These are phyloP conservation scores for Dictyostelium brefeldianum DNA, from an alignment of 78 protist species.

Conservation along the genomic window DNA sequence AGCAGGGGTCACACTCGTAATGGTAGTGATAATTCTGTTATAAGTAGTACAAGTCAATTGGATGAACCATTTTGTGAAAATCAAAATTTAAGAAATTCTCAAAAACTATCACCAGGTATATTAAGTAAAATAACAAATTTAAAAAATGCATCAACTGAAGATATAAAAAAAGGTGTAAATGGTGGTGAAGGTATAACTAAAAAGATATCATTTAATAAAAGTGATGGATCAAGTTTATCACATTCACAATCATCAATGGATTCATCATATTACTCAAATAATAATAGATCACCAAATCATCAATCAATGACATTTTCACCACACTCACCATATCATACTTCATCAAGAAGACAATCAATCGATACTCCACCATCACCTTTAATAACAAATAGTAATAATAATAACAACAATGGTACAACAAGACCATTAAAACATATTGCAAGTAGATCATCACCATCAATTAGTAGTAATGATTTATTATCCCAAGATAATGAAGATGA, in stretches of 20 bases:
- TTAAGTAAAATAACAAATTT: background rate
- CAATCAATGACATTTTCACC: background rate
- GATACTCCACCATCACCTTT: background rate
- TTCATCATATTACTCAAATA: background rate
- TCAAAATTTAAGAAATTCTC: background rate
- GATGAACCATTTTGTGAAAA: background rate
- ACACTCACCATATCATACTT: background rate
- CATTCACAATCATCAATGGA: constrained; percentile 14
- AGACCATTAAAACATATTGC: too few relatives aligned
- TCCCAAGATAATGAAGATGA: background rate
- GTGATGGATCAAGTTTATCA: background rate
- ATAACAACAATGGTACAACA: background rate
- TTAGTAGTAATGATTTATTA: background rate
- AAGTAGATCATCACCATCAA: background rate
- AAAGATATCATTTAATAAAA: background rate
- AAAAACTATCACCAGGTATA: background rate
- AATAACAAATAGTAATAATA: background rate
- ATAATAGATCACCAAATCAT: constrained; percentile 3
- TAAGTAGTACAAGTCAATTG: background rate
- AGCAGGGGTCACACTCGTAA: background rate
- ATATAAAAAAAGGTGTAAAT: background rate
- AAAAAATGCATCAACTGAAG: background rate
- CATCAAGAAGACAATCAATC: background rate
- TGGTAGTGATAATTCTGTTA: background rate
- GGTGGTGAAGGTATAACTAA: background rate